A percentile compares a stretch with the other conserved stretches of the same genome.
phyloP scores from a whole-genome alignment of 352 stramenopile genomes.

The Saprolegnia diclina region DNA sequence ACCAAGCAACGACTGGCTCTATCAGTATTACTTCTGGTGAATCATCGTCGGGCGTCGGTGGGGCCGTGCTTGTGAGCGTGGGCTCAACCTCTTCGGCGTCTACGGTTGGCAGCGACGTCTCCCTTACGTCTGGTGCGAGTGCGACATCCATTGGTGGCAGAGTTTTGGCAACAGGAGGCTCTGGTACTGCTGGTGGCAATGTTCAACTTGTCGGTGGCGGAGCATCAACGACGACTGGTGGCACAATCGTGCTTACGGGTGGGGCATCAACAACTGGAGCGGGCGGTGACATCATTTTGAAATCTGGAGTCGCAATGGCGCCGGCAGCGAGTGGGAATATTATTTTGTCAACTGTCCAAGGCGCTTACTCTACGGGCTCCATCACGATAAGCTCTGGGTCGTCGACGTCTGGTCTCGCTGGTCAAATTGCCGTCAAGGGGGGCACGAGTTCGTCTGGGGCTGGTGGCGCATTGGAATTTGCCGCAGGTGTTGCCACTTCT shows the following conservation, averaged over 20 bases:
- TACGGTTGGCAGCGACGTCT: not conserved
- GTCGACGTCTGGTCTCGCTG: constrained; percentile 1
- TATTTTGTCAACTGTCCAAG: constrained; percentile 8
- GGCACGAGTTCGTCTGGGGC: not conserved
- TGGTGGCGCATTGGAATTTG: not conserved
- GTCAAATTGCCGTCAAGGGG: not conserved
- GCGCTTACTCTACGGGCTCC: not conserved
- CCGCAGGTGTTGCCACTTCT: constrained; percentile 1
- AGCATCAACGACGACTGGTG: constrained; percentile 14
- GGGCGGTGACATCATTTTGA: constrained; percentile 14
- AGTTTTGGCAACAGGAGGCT: constrained; percentile 3
- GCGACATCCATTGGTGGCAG: constrained; percentile 9
- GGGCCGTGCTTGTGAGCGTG: not conserved
- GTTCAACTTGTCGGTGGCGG: constrained; percentile 10
- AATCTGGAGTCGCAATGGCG: not conserved
- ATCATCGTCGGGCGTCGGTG: not conserved
- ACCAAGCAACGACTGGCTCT: not conserved
- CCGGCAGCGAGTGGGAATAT: constrained; percentile 19
- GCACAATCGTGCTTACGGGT: constrained; percentile 6
- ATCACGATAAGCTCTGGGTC: constrained; percentile 7
- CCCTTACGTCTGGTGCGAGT: constrained; percentile 9
- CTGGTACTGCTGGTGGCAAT: constrained; percentile 16
- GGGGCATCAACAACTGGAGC: constrained; percentile 8
- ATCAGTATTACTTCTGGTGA: constrained; percentile 3
- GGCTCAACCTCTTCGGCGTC: not conserved